These are phyloP conservation scores for Colletotrichum sp. DNA, from an alignment of 2,329 filamentous ascomycete species.

Conservation along the genomic window DNA sequence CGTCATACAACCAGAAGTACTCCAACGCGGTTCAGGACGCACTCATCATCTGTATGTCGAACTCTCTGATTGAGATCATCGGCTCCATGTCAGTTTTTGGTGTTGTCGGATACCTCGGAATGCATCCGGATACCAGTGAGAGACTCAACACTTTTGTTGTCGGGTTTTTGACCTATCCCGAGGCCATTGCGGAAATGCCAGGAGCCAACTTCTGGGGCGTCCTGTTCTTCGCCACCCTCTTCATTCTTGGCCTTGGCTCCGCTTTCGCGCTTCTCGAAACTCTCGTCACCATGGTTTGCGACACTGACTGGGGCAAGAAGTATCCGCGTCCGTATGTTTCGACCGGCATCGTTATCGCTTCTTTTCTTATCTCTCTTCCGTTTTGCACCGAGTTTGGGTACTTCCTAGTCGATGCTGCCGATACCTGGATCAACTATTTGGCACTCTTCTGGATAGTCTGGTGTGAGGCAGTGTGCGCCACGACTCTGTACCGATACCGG, in stretches of 20 bases:
- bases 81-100: conserved; percentile 50
- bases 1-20: conserved; percentile 58
- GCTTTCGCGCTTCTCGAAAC: conserved; percentile 59
- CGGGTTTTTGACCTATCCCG: conserved; percentile 58
- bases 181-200: conserved; percentile 59
- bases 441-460: conserved; percentile 57
- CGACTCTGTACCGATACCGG: conserved; percentile 53
- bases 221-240: conserved; percentile 57
- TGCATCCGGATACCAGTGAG: conserved; percentile 32
- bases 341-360: conserved; percentile 47
- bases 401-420: conserved; percentile 55
- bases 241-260: conserved; percentile 58
- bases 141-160: conserved; percentile 56
- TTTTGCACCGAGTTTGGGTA: conserved; percentile 62
- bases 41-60: conserved; percentile 56
- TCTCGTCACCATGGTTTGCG: conserved; percentile 53
- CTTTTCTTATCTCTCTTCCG: conserved; percentile 53
- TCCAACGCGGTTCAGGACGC: conserved; percentile 61
- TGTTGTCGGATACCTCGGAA: conserved; percentile 49
- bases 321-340: conserved; percentile 45
- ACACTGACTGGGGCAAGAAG: conserved; percentile 44
- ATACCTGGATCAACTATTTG: conserved; percentile 58
- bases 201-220: conserved; percentile 60
- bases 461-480: conserved; percentile 53
- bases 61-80: conserved; percentile 57